phyloP scores from a whole-genome alignment of 345 rosid genomes.

The Tarenaya hassleriana region DNA sequence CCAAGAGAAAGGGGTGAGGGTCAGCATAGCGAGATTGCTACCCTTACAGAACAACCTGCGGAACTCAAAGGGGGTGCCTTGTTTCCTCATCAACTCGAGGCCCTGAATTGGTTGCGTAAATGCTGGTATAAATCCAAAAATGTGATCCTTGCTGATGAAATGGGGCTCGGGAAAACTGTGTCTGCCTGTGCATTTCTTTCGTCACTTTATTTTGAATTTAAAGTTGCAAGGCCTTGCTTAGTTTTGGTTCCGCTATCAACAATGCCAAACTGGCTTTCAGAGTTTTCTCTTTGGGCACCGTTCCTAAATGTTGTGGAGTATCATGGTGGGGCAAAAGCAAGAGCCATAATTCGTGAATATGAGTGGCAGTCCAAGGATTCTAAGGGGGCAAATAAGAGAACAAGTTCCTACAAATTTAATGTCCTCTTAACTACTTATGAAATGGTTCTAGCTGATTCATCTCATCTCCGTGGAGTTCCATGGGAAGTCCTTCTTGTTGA shows the following conservation, averaged over 20 bases:
- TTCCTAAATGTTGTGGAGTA: constrained; percentile 93
- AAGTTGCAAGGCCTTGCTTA: constrained; percentile 82
- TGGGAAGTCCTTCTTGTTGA: constrained; percentile 99
- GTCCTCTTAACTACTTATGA: constrained; percentile 97
- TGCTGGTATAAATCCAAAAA: constrained; percentile 95
- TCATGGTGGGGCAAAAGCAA: constrained; percentile 96
- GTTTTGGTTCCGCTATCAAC: constrained; percentile 99
- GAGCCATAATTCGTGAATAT: constrained; percentile 80
- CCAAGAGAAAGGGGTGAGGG: constrained; percentile 37
- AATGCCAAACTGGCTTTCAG: constrained; percentile 97
- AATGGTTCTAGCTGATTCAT: constrained; percentile 96
- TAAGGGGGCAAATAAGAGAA: constrained; percentile 45
- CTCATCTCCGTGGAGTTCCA: constrained; percentile 95
- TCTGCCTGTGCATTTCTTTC: constrained; percentile 94
- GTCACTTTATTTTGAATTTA: constrained; percentile 86
- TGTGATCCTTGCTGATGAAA: constrained; percentile 99
- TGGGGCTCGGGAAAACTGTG: constrained; percentile 99
- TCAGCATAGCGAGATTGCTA: constrained; percentile 58
- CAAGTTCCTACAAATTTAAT: constrained; percentile 74
- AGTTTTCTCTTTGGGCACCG: constrained; percentile 95
- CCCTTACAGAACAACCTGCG: constrained; percentile 81
- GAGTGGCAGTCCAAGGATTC: constrained; percentile 91
- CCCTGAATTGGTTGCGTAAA: constrained; percentile 95
- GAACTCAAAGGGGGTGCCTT: constrained; percentile 88
- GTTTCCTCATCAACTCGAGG: constrained; percentile 99